Evolutionary conservation across 1,284 basidiomycete species (phyloP).

Genomic region (Vanrija sp.): DNA sequence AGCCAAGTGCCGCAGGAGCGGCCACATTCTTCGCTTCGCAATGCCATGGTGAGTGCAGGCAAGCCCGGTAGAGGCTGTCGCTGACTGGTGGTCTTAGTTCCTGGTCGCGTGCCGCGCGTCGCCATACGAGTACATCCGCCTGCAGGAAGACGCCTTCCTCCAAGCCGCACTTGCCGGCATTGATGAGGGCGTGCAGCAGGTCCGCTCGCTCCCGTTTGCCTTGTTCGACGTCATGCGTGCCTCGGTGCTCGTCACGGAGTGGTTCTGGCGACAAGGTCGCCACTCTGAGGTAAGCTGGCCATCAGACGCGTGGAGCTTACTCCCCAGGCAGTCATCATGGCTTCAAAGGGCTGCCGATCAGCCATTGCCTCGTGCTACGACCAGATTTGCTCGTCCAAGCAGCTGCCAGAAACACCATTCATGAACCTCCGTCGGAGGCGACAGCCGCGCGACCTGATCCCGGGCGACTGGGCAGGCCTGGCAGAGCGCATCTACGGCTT

Average conservation of each 20-base stretch:
- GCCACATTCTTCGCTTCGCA: slow-evolving; percentile 10
- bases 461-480: slow-evolving; percentile 4
- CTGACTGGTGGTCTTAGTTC: background rate
- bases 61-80: no score
- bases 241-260: slow-evolving; percentile 5
- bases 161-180: background rate
- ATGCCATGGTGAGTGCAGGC: slow-evolving; percentile 3
- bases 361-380: slow-evolving; percentile 7
- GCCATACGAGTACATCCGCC: slow-evolving; percentile 4
- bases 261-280: slow-evolving; percentile 6
- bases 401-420: no score
- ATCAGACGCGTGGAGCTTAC: no score
- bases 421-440: background rate
- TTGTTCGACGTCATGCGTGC: slow-evolving; percentile 11
- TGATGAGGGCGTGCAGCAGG: background rate
- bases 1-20: background rate
- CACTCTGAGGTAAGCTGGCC: slow-evolving; percentile 9
- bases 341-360: slow-evolving; percentile 8
- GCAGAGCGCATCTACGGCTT: slow-evolving; percentile 15
- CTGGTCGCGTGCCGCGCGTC: slow-evolving; percentile 6
- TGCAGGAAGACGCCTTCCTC: slow-evolving; percentile 5
- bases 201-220: background rate
- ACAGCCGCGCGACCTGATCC: background rate
- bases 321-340: no score
- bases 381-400: slow-evolving; percentile 1